Evolutionary conservation across 371 early-diverging fungal genomes (phyloP), one percentile per base, ranked within the genome.

Genomic region (Mortierella sp.): DNA sequence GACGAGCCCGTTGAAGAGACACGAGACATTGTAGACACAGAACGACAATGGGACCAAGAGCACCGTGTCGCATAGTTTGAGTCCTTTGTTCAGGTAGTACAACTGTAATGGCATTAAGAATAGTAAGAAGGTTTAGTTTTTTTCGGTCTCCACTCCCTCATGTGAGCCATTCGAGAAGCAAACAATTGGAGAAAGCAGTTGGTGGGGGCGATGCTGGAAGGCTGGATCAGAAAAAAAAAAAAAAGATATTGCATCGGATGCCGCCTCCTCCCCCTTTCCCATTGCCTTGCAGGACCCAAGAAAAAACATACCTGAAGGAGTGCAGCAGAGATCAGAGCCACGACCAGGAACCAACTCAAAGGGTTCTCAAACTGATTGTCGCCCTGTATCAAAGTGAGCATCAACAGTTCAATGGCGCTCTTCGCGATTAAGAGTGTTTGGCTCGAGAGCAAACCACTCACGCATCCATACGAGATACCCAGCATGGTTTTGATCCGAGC

Each of bases 351-450:
- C 89, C 92, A 87, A 9, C 93, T 90, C 43, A 93, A 79, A 7
- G 90, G 86, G 64, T 84, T 85, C 30, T 86, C 83, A 49, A 93
- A 85, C 64, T 93, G 94, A 62, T 93, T 90, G 60, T 86, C 61
- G 28, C 90, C 84, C 46, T 79, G 72, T 1, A 85, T 57, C 24
- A 90, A 63, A 0, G 91, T 88, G 19, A 93, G 69, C 14, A 89
- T 80, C 49, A 94, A 62, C 51, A 94, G 73, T 50, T 93, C 93
- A 7, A 93, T 78, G 9, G 93, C 93, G 50, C 91, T 90, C 66
- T 94, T 94, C 54, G 93, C 93, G 79, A 93, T 91, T 28, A 94
- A 71, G 50, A 94, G 71, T 6, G 89, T 87, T 61, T 93, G 93
- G 51, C 91, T 90, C 53, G 92, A 90, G 18, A 94, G 82, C 60